Base-by-base conservation (phyloP, 768 basidiomycete species). In the Naganishia vishniacii region DNA sequence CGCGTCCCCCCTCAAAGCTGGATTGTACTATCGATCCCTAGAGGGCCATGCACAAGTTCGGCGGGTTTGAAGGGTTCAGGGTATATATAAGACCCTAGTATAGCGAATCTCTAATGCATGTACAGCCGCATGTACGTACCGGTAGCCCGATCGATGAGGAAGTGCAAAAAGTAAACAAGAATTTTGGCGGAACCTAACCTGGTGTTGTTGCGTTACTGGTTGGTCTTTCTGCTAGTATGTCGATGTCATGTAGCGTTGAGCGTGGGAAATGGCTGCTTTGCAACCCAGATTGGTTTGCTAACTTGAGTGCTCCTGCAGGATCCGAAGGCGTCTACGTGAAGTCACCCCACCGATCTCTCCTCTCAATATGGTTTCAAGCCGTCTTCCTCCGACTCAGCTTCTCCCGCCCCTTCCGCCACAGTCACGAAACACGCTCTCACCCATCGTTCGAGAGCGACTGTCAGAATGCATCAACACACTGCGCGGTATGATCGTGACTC, bases 321-420 rank as follows among this genome's bases (percentile, higher is more conserved):
- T n/a, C n/a, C n/a, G n/a, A n/a, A n/a, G n/a, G n/a, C n/a, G n/a
- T n/a, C n/a, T n/a, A n/a, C n/a, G n/a, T n/a, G n/a, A n/a, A n/a
- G n/a, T n/a, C n/a, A n/a, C n/a, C n/a, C n/a, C 6, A 51, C 53
- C 53, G 12, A 15, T 6, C 1, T 40, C 23, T 7, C 53, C 34
- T 34, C 32, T 9, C 53, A 49, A 18, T n/a, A 62, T 62, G 61
- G 15, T 47, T 32, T 25, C 32, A 2, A 4, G 29, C 5, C 46
- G 37, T 4, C 13, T 51, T 5, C 66, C 72, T 11, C 75, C 75
- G 1, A 71, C 65, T 23, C 32, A 65, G 2, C 73, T 77, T 67
- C 67, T 77, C 4, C 75, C 75, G 0, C 69, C 63, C 40, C 68
- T 77, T 1, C 74, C 75, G 28, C 69, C 70, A 5, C 53, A 65